Evolutionary conservation across 352 stramenopile genomes (phyloP).

Genomic region (Phytophthora pluvialis): DNA sequence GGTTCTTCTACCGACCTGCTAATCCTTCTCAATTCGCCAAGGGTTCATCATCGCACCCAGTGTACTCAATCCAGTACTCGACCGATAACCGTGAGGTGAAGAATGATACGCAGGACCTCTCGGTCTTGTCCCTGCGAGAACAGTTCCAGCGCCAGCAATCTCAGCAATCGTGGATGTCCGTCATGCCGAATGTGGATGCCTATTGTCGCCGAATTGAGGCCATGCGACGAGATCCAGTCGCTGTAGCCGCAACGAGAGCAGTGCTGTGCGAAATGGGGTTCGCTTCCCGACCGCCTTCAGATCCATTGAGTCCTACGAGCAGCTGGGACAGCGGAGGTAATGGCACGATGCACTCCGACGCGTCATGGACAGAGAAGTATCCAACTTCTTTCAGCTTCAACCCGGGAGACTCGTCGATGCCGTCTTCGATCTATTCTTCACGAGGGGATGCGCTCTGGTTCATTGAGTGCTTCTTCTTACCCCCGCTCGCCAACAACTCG

Average conservation of each 20-base stretch:
- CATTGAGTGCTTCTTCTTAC: conserved; percentile 61
- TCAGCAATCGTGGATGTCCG: conserved; percentile 38
- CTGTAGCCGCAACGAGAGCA: conserved; percentile 40
- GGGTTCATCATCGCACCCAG: conserved; percentile 57
- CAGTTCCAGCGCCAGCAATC: conserved; percentile 42
- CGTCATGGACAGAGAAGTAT: conserved; percentile 18
- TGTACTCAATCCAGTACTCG: conserved; percentile 60
- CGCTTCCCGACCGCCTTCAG: conserved; percentile 14
- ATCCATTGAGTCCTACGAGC: conserved; percentile 14
- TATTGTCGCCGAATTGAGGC: conserved; percentile 54
- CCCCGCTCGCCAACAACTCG: conserved; percentile 40
- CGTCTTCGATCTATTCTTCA: conserved; percentile 41
- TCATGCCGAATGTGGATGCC: conserved; percentile 51
- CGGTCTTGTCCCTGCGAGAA: conserved; percentile 25
- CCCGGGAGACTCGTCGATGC: conserved; percentile 21
- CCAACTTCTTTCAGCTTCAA: conserved; percentile 26
- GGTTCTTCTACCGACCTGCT: conserved; percentile 73
- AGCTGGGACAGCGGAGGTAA: conserved; percentile 15
- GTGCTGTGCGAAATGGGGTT: conserved; percentile 37
- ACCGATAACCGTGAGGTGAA: conserved; percentile 12
- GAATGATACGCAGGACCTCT: background rate
- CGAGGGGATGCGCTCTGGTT: conserved; percentile 52
- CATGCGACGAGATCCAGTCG: conserved; percentile 47
- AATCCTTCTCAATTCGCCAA: conserved; percentile 63
- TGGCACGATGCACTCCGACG: conserved; percentile 4